These are phyloP conservation scores for Pseudonitzschia multiseries DNA, from an alignment of 108 stramenopile species.

Conservation along the genomic window DNA sequence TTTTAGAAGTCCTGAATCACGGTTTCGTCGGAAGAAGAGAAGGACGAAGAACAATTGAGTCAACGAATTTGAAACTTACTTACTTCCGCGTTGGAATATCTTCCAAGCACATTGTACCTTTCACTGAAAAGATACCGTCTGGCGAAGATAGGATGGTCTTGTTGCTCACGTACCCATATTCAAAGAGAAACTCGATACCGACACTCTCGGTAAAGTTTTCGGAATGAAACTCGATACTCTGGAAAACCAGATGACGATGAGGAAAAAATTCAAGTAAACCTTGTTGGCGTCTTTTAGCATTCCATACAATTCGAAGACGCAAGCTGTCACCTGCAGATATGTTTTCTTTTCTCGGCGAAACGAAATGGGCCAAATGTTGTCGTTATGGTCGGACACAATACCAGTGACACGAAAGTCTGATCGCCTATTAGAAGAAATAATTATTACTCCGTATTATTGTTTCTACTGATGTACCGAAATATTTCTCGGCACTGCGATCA, in stretches of 20 bases:
- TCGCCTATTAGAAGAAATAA: too few species aligned
- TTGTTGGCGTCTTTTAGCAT: background rate
- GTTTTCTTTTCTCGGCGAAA: background rate
- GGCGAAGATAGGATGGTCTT: background rate
- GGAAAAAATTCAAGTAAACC: background rate
- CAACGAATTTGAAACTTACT: too few species aligned
- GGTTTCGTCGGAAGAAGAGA: background rate
- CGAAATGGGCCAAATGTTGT: background rate
- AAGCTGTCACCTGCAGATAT: slow-evolving; percentile 11
- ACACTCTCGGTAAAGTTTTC: background rate
- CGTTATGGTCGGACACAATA: too few species aligned
- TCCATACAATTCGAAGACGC: slow-evolving; percentile 6
- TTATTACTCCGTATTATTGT: too few species aligned
- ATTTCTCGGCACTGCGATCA: too few species aligned
- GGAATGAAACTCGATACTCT: slow-evolving; percentile 7
- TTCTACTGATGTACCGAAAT: too few species aligned
- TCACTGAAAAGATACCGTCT: background rate
- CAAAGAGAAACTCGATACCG: slow-evolving; percentile 25
- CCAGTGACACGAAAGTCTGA: too few species aligned
- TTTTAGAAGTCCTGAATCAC: slow-evolving; percentile 74
- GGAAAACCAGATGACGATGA: background rate
- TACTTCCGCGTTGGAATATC: background rate
- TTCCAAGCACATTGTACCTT: too few species aligned
- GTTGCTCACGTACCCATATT: slow-evolving; percentile 38
- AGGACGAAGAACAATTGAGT: background rate